Evolutionary conservation across 805 yeast genomes (phyloP).

Genomic region (Kodamaea restingae): DNA sequence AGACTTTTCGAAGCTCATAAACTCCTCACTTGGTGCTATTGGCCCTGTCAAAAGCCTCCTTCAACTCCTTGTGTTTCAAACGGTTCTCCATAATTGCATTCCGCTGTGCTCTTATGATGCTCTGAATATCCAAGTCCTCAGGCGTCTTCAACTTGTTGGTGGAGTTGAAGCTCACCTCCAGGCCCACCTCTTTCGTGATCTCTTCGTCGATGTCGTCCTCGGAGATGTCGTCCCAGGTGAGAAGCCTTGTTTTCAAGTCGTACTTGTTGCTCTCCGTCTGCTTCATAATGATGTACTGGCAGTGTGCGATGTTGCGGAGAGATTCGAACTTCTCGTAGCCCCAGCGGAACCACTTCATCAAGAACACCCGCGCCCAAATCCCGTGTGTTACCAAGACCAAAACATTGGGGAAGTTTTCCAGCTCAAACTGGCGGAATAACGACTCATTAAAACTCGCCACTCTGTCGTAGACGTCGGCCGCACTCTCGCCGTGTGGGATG

Average conservation of each 20-base stretch:
- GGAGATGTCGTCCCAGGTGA: constrained; percentile 66
- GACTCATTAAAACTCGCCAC: constrained; percentile 89
- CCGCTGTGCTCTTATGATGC: constrained; percentile 36
- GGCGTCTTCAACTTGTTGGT: constrained; percentile 28
- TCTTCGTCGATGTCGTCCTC: constrained; percentile 38
- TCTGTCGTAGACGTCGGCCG: constrained; percentile 92
- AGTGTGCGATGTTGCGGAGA: constrained; percentile 78
- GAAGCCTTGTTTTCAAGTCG: constrained; percentile 54
- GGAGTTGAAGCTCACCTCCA: constrained; percentile 37
- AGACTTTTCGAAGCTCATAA: too few species aligned
- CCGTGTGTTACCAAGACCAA: constrained; percentile 89
- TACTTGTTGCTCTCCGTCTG: constrained; percentile 50
- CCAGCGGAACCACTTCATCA: constrained; percentile 96
- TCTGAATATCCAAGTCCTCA: constrained; percentile 36
- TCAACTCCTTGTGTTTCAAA: constrained; percentile 40
- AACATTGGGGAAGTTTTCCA: constrained; percentile 70
- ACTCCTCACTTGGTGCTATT: too few species aligned
- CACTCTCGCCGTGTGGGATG: constrained; percentile 91
- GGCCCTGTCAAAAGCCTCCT: constrained; percentile 33
- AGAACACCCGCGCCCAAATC: constrained; percentile 86
- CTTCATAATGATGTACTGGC: constrained; percentile 79
- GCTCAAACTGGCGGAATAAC: constrained; percentile 71
- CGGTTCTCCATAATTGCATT: constrained; percentile 35
- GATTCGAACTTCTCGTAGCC: constrained; percentile 84
- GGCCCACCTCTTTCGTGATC: constrained; percentile 32